A percentile compares a stretch with the other conserved stretches of the same genome.
These are phyloP conservation scores for Leccinum rimulosum DNA, from an alignment of 768 basidiomycete species.

Conservation along the genomic window DNA sequence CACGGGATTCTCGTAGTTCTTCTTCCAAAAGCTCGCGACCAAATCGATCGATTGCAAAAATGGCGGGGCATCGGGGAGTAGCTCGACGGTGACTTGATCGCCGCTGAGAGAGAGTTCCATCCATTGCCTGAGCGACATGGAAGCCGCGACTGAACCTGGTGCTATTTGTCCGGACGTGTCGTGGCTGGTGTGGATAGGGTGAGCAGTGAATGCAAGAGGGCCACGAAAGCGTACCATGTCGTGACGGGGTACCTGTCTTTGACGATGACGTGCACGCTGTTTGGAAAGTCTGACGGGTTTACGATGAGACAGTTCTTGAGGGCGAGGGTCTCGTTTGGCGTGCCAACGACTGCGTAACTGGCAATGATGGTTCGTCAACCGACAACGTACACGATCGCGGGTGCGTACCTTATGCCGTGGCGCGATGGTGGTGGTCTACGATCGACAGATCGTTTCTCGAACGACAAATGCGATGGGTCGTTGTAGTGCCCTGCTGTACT, in stretches of 20 bases:
- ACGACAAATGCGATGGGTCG: slow-evolving; percentile 47
- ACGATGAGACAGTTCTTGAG: slow-evolving; percentile 82
- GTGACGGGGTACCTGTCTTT: slow-evolving; percentile 73
- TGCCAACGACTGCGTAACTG: slow-evolving; percentile 56
- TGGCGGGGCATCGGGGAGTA: slow-evolving; percentile 51
- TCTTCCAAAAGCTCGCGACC: slow-evolving; percentile 65
- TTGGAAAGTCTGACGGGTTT: slow-evolving; percentile 69
- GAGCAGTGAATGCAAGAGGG: not conserved
- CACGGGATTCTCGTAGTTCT: slow-evolving; percentile 53
- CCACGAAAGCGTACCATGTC: slow-evolving; percentile 53
- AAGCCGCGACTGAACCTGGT: slow-evolving; percentile 72
- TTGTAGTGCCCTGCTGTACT: slow-evolving; percentile 45
- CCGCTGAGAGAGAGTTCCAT: slow-evolving; percentile 78
- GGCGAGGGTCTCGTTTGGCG: slow-evolving; percentile 68
- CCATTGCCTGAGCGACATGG: slow-evolving; percentile 83
- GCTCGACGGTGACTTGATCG: slow-evolving; percentile 70
- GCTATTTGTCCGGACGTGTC: slow-evolving; percentile 72
- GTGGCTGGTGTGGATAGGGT: slow-evolving; percentile 52
- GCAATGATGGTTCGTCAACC: not conserved
- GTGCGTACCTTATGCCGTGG: slow-evolving; percentile 26
- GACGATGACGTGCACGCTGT: slow-evolving; percentile 72
- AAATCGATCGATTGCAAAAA: slow-evolving; percentile 81
- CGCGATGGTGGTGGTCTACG: slow-evolving; percentile 40
- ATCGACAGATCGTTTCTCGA: slow-evolving; percentile 48
- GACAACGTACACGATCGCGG: not conserved